Base-by-base conservation (phyloP, 2,329 filamentous ascomycete genomes). In the Sclerotiophoma versabilis region DNA sequence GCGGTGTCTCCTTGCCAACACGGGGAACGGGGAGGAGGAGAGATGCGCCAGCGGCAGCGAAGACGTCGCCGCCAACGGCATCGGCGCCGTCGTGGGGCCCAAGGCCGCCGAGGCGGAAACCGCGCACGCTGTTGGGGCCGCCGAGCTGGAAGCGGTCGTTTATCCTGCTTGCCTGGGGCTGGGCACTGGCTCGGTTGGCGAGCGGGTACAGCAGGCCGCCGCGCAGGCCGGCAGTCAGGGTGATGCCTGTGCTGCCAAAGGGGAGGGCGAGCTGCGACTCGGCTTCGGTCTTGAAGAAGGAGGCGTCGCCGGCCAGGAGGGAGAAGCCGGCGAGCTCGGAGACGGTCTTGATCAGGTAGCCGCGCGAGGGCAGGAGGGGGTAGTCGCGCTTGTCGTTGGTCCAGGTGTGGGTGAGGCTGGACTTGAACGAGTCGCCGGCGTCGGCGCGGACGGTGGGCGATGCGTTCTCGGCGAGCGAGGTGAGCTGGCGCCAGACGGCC, bases 111-210 rank as follows among this genome's bases (percentile, higher is more conserved):
- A 96, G 84, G 54, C 92, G 88, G 82, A 99, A 99, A 2, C 95
- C 95, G 49, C 95, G 90, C 12, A 99, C 91, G 70, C 96, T 93
- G 3, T 92, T 96, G 3, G 95, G 93, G 0, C 95, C 95, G 36
- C 95, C 95, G 26, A 99, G 89, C 69, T 92, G 87, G 79, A 99
- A 99, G 37, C 95, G 91, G 75, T 99, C 95, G 72, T 96, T 97
- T 68, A 98, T 84, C 25, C 91, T 87, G 62, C 91, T 96, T 4
- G 88, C 85, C 20, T 83, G 80, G 0, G 88, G 83, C 17, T 79
- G 78, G 42, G 79, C 79, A 15, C 76, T 68, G 46, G 78, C 79
- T 6, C 86, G 86, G 7, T 89, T 78, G 1, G 90, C 83, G 14
- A 99, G 80, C 1, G 95, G 95, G 71, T 89, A 96, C 8, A 99